Percentiles rank a stretch among this genome's conserved stretches.
Conservation (phyloP, 495 filamentous ascomycete species). For the Lasiosphaeria miniovina region DNA sequence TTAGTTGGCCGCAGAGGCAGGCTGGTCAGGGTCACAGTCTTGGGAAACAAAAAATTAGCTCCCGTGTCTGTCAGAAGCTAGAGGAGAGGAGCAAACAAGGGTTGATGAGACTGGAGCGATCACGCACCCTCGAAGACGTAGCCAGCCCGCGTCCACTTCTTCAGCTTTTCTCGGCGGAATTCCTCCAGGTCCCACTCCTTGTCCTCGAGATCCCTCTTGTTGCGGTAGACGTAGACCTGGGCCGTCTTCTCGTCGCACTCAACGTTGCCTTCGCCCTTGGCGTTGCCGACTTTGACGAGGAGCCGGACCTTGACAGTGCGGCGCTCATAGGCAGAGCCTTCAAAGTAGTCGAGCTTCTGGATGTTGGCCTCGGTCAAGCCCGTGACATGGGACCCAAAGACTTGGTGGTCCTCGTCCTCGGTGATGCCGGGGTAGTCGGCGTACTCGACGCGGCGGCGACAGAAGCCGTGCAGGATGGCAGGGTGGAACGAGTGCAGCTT, state of each 20-base stretch:
- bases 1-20: slow-evolving; percentile 18
- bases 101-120: not conserved
- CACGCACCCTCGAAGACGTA: slow-evolving; percentile 36
- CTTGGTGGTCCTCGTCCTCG: slow-evolving; percentile 49
- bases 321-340: slow-evolving; percentile 72
- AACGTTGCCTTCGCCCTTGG: slow-evolving; percentile 42
- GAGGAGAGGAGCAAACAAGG: not conserved
- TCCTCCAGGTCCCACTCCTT: slow-evolving; percentile 80
- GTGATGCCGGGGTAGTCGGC: slow-evolving; percentile 88
- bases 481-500: slow-evolving; percentile 62
- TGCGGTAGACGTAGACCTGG: slow-evolving; percentile 76
- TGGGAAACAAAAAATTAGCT: not conserved
- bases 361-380: slow-evolving; percentile 78
- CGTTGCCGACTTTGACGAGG: slow-evolving; percentile 42
- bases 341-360: slow-evolving; percentile 74
- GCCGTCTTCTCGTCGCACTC: slow-evolving; percentile 60
- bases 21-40: slow-evolving; percentile 26
- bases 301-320: slow-evolving; percentile 57
- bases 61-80: not conserved
- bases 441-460: slow-evolving; percentile 53
- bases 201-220: slow-evolving; percentile 52
- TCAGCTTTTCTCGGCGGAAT: slow-evolving; percentile 67
- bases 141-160: slow-evolving; percentile 45
- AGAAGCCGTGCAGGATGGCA: slow-evolving; percentile 70
- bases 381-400: slow-evolving; percentile 75